Evolutionary conservation across 2,329 filamentous ascomycete species (phyloP).

Genomic region (Scedosporium dehoogii): DNA sequence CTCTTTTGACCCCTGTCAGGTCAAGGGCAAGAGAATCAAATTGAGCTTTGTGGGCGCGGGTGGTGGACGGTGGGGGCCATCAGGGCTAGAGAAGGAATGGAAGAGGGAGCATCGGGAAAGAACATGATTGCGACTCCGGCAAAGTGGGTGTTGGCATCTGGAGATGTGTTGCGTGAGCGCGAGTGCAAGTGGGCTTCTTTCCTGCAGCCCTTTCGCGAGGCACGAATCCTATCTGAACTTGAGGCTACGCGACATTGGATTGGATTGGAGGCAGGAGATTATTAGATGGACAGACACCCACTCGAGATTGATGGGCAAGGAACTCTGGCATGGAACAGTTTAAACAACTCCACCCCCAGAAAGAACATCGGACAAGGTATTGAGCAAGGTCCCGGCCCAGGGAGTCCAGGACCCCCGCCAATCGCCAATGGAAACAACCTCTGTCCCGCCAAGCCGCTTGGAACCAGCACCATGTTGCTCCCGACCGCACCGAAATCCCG

Average conservation of each 20-base stretch:
- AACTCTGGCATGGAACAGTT: neutral
- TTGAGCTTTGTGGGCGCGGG: neutral
- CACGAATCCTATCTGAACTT: neutral
- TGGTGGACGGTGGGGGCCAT: neutral
- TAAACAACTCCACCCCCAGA: too few relatives aligned
- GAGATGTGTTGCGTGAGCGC: neutral
- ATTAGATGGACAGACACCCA: too few relatives aligned
- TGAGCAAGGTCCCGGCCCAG: neutral
- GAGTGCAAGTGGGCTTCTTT: neutral
- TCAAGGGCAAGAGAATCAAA: neutral
- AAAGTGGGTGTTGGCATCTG: too few relatives aligned
- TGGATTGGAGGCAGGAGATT: neutral
- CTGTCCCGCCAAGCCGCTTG: constrained; percentile 4
- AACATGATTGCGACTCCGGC: neutral
- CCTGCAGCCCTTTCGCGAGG: neutral
- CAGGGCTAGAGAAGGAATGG: neutral
- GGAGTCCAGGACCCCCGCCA: neutral
- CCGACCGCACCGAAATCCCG: constrained; percentile 8
- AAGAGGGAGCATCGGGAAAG: neutral
- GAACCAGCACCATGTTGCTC: neutral
- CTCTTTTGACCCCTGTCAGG: neutral
- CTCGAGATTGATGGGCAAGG: neutral
- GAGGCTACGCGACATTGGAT: too few relatives aligned
- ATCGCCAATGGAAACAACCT: neutral
- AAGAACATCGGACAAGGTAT: neutral